These are phyloP conservation scores for Fusarium beomiforme DNA, from an alignment of 2,329 filamentous ascomycete genomes.

Conservation along the genomic window DNA sequence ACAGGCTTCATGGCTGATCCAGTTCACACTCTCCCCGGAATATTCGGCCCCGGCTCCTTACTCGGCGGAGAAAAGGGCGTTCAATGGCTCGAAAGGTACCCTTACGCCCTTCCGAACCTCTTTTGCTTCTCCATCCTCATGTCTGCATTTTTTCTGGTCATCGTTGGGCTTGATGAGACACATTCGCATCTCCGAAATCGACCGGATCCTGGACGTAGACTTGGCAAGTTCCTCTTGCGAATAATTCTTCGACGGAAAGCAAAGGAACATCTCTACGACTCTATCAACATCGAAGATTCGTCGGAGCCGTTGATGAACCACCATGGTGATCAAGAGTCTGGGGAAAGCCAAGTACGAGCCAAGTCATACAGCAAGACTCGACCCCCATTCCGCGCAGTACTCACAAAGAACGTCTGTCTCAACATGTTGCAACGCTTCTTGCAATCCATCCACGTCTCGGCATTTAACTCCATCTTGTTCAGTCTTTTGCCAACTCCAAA, in stretches of 20 bases:
- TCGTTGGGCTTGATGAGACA: slow-evolving; percentile 64
- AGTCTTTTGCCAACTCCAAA: slow-evolving; percentile 80
- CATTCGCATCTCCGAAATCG: slow-evolving; percentile 12
- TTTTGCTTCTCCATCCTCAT: slow-evolving; percentile 60
- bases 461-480: slow-evolving; percentile 81
- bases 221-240: not conserved
- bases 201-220: not conserved
- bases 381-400: slow-evolving; percentile 64
- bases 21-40: slow-evolving; percentile 63
- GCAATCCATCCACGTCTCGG: slow-evolving; percentile 77
- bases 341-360: not conserved
- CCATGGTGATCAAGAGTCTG: not conserved
- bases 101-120: slow-evolving; percentile 65
- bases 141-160: slow-evolving; percentile 55
- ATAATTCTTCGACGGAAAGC: not conserved
- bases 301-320: not conserved
- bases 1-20: slow-evolving; percentile 77
- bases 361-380: slow-evolving; percentile 54
- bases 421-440: slow-evolving; percentile 74
- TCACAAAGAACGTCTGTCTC: slow-evolving; percentile 63
- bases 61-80: slow-evolving; percentile 41
- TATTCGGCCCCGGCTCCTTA: slow-evolving; percentile 59
- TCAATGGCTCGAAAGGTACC: slow-evolving; percentile 50
- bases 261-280: not conserved
- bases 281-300: not conserved